Conservation (phyloP, 805 yeast genomes). For the Nakazawaea holstii region DNA sequence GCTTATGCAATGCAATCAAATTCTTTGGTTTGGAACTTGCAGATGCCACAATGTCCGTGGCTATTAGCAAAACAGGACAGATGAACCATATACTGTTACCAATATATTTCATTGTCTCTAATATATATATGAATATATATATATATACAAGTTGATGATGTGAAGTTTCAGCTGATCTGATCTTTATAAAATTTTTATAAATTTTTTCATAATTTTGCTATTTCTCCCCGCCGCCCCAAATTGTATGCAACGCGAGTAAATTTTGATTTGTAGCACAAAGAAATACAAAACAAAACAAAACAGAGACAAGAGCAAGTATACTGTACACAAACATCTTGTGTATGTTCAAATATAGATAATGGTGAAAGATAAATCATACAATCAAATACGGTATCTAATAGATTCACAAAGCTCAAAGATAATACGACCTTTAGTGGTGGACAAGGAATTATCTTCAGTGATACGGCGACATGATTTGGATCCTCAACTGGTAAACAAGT, state of each 20-base stretch:
- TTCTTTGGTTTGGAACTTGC: conserved; percentile 4
- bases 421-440: conserved; percentile 15
- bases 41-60: conserved; percentile 6
- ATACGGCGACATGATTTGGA: conserved; percentile 9
- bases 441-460: conserved; percentile 8
- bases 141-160: background rate
- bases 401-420: conserved; percentile 18
- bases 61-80: conserved; percentile 5
- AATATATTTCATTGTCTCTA: background rate
- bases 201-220: too few relatives aligned
- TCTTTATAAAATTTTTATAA: too few relatives aligned
- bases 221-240: too few relatives aligned
- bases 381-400: conserved; percentile 20
- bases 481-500: conserved; percentile 9
- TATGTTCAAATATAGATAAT: background rate
- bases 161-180: too few relatives aligned
- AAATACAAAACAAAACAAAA: too few relatives aligned
- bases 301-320: too few relatives aligned
- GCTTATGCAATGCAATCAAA: background rate
- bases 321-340: too few relatives aligned
- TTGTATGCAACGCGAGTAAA: too few relatives aligned
- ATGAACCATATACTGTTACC: conserved; percentile 4
- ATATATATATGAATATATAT: background rate
- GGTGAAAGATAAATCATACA: conserved; percentile 13
- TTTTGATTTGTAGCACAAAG: too few relatives aligned